Percentiles rank a stretch among this genome's conserved stretches.
Evolutionary conservation across 257 asterid species (phyloP).

Genomic region (Verbena officinalis): DNA sequence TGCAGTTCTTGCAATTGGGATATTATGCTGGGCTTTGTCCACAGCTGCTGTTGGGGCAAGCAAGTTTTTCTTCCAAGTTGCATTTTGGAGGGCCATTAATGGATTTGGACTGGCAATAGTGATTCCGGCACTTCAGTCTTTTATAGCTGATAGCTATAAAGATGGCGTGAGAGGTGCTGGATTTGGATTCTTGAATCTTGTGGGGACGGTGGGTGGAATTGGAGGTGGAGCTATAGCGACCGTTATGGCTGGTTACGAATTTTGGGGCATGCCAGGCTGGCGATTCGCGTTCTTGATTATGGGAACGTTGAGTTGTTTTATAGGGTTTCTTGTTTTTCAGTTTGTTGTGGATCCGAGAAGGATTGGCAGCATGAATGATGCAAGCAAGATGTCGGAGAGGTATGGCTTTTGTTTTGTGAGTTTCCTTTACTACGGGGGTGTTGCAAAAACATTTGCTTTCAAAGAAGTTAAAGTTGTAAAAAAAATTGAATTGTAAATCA

Average conservation of each 20-base stretch:
- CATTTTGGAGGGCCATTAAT: conserved; percentile 88
- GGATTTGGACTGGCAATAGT: conserved; percentile 96
- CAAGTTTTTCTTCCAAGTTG: conserved; percentile 76
- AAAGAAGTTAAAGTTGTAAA: no score
- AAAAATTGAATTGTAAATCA: no score
- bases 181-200: conserved; percentile 81
- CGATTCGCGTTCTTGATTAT: conserved; percentile 73
- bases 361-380: conserved; percentile 35
- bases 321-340: conserved; percentile 73
- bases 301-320: conserved; percentile 78
- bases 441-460: no score
- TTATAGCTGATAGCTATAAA: conserved; percentile 89
- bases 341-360: conserved; percentile 84
- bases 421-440: no score
- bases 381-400: conserved; percentile 54
- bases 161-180: conserved; percentile 89
- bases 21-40: conserved; percentile 91
- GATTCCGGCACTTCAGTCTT: conserved; percentile 93
- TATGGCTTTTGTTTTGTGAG: conserved; percentile 37
- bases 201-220: conserved; percentile 91
- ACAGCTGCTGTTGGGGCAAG: conserved; percentile 95
- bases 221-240: conserved; percentile 99
- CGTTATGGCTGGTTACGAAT: conserved; percentile 82
- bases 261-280: conserved; percentile 95
- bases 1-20: conserved; percentile 85